Percentiles rank a stretch among this genome's conserved stretches.
These are phyloP conservation scores for Inga laurina DNA, from an alignment of 306 rosid species.

Conservation along the genomic window DNA sequence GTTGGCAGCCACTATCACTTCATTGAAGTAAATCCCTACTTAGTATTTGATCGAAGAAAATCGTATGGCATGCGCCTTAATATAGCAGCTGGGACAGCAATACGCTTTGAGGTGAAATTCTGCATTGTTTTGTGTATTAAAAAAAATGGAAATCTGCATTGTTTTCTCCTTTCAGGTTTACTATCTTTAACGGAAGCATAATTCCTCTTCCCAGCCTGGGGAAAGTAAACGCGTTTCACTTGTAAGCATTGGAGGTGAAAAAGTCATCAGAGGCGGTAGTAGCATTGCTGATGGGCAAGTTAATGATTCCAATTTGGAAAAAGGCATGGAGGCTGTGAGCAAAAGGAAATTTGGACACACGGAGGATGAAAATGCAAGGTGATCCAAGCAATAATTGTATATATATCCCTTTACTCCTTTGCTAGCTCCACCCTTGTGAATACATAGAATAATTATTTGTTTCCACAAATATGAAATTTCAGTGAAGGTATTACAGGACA, in stretches of 20 bases:
- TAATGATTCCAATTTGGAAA: conserved; percentile 44
- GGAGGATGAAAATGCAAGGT: conserved; percentile 62
- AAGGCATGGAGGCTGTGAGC: conserved; percentile 55
- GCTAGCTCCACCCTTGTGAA: conserved; percentile 23
- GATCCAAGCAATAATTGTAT: conserved; percentile 26
- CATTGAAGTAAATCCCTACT: conserved; percentile 76
- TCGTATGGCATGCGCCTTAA: conserved; percentile 89
- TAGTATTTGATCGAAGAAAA: conserved; percentile 79
- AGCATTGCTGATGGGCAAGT: conserved; percentile 71
- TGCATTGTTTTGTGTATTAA: background rate
- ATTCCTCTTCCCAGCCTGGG: conserved; percentile 72
- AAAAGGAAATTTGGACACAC: conserved; percentile 46
- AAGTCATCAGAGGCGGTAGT: conserved; percentile 86
- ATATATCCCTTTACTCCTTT: conserved; percentile 17
- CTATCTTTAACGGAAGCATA: conserved; percentile 20
- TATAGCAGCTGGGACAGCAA: conserved; percentile 85
- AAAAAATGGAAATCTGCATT: conserved; percentile 26
- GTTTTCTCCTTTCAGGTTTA: conserved; percentile 17
- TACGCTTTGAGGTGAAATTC: conserved; percentile 79
- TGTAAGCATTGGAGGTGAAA: conserved; percentile 80
- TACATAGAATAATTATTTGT: conserved; percentile 29
- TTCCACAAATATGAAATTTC: conserved; percentile 50
- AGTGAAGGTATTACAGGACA: conserved; percentile 79
- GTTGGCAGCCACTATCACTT: conserved; percentile 98
- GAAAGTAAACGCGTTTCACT: conserved; percentile 68